Base-by-base conservation (phyloP, 106 monocot genomes). In the Dendrobium officinale region DNA sequence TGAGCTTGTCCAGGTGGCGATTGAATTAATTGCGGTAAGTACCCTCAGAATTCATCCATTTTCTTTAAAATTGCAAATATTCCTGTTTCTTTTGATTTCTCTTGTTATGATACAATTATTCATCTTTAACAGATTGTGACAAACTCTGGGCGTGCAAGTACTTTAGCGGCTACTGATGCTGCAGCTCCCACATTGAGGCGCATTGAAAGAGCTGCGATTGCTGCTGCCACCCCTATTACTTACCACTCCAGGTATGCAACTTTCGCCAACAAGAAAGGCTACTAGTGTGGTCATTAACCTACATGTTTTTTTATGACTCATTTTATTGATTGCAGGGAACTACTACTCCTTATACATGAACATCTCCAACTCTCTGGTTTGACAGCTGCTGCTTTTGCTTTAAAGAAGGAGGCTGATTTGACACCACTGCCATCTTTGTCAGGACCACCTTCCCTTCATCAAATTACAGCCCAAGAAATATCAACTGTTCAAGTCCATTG, bases 191-290 rank as follows among this genome's bases (percentile, higher is more conserved):
- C 99, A 72, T 77, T 99, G 70, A 89, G 93, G 82, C 95, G 99
- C 29, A 99, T 99, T 82, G 99, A 99, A 75, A 90, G 99, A 85
- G 99, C 99, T 4, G 91, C 95, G 73, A 95, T 99, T 81, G 99
- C 99, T 84, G 95, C 99, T 77, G 95, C 99, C 19, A 99, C 99
- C 78, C 95, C 99, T 64, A 93, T 99, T 55, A 88, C 95, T 22
- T 99, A 99, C 77, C 91, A 95, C 75, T 92, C 95, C 54, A 95
- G 89, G 96, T 97, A 42, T 78, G 49, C 56, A 48, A 27, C 1
- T 45, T 42, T 73, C 59, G 61, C 44, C 64, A 68, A 18, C 56
- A 75, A 37, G 15, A 6, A 82, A 58, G 56, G 18, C 9, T 55
- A 7, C 33, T 73, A 6, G 66, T 45, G 54, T 47, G 8, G 26